Conservation (phyloP, 805 yeast genomes). For the Tetrapisispora nanseiensis region DNA sequence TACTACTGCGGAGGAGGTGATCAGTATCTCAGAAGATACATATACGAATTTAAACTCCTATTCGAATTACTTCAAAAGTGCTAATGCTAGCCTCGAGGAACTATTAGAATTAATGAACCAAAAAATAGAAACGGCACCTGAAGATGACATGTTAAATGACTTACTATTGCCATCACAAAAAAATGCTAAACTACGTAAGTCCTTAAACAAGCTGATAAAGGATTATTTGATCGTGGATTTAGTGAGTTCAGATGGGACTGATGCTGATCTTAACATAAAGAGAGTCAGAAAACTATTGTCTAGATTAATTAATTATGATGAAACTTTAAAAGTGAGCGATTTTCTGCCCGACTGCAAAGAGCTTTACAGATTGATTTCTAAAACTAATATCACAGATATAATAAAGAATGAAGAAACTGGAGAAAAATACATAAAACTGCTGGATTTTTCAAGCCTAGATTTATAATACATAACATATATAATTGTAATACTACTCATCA, state of each 20-base stretch:
- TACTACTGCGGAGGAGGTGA: conserved; percentile 8
- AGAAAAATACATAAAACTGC: conserved; percentile 9
- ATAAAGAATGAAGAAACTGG: conserved; percentile 2
- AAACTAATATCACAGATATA: conserved; percentile 9
- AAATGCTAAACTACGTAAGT: conserved; percentile 7
- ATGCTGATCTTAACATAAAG: conserved; percentile 5
- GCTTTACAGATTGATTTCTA: conserved; percentile 16
- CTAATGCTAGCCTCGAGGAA: conserved; percentile 13
- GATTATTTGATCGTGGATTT: conserved; percentile 13
- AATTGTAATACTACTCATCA: not conserved
- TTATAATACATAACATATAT: not conserved
- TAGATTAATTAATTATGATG: conserved; percentile 14
- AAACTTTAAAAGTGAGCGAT: conserved; percentile 9
- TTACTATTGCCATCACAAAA: not conserved
- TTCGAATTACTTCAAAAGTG: conserved; percentile 11
- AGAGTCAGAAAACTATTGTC: conserved; percentile 4
- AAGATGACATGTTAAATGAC: not conserved
- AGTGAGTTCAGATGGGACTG: conserved; percentile 2
- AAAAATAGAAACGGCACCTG: not conserved
- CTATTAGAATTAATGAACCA: conserved; percentile 4
- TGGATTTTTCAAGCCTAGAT: conserved; percentile 11
- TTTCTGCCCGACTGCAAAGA: conserved; percentile 11
- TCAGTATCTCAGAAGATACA: not conserved
- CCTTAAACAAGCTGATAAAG: conserved; percentile 9
- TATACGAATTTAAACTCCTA: conserved; percentile 4